Evolutionary conservation across 164 flowering plant genomes (phyloP).

Genomic region (Berberis vulgaris): DNA sequence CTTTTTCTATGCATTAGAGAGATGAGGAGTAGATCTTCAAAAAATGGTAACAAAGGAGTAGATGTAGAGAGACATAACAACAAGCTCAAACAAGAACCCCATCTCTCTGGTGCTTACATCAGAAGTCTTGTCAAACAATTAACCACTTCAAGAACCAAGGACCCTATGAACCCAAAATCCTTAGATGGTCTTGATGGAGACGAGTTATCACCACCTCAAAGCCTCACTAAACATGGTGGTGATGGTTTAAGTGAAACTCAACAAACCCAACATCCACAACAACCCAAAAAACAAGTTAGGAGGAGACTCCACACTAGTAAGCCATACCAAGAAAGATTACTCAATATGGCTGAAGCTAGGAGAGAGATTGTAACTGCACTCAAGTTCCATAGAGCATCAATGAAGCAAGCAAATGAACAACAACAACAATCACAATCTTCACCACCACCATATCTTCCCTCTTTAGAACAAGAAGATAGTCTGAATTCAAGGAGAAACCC

Average conservation of each 20-base stretch:
- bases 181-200: slow-evolving; percentile 15
- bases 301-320: slow-evolving; percentile 77
- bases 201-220: slow-evolving; percentile 21
- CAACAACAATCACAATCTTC: slow-evolving; percentile 26
- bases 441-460: slow-evolving; percentile 16
- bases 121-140: slow-evolving; percentile 82
- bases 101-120: slow-evolving; percentile 77
- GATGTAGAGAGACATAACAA: slow-evolving; percentile 20
- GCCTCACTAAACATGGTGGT: slow-evolving; percentile 16
- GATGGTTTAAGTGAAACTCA: slow-evolving; percentile 20
- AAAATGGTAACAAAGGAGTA: slow-evolving; percentile 14
- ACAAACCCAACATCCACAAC: slow-evolving; percentile 31
- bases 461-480: slow-evolving; percentile 25
- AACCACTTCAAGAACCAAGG: slow-evolving; percentile 57
- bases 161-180: slow-evolving; percentile 26
- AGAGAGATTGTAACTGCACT: slow-evolving; percentile 87
- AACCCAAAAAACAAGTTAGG: slow-evolving; percentile 68
- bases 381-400: slow-evolving; percentile 78
- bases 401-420: slow-evolving; percentile 66
- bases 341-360: slow-evolving; percentile 89
- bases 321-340: slow-evolving; percentile 85
- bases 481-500: slow-evolving; percentile 40
- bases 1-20: neutral
- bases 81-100: slow-evolving; percentile 31
- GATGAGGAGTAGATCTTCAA: slow-evolving; percentile 25